Conservation (phyloP, 1,284 basidiomycete genomes). For the Heimioporus retisporus region DNA sequence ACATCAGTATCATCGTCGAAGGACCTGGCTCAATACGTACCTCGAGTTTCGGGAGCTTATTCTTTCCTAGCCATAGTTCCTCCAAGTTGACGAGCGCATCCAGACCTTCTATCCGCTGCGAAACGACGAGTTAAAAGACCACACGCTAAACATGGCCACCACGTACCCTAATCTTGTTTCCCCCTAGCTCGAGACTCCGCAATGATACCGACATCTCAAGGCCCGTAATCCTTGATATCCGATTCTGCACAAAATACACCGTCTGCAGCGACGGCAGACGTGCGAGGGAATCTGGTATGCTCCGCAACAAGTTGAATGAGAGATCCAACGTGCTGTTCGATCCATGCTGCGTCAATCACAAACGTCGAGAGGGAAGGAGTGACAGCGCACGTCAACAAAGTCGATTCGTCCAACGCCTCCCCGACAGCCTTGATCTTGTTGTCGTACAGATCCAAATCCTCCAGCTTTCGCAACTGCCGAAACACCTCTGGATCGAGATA, state of each 20-base stretch:
- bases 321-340: conserved; percentile 82
- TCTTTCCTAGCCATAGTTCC: conserved; percentile 98
- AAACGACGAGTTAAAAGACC: background rate
- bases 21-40: conserved; percentile 38
- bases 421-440: conserved; percentile 89
- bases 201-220: conserved; percentile 71
- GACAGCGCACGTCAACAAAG: conserved; percentile 71
- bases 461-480: conserved; percentile 72
- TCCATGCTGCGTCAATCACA: background rate
- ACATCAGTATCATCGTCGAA: background rate
- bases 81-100: conserved; percentile 87
- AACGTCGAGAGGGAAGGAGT: background rate
- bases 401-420: conserved; percentile 70
- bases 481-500: conserved; percentile 78
- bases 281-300: conserved; percentile 72
- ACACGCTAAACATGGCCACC: conserved; percentile 14
- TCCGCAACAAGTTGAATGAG: conserved; percentile 93
- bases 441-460: conserved; percentile 96
- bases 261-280: conserved; percentile 75
- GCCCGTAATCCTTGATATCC: conserved; percentile 84
- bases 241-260: conserved; percentile 97
- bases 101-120: conserved; percentile 89
- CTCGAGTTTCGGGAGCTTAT: conserved; percentile 93
- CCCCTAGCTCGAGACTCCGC: conserved; percentile 92
- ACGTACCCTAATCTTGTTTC: conserved; percentile 87